Conservation (phyloP, 306 rosid genomes). For the Citrullus mucosospermus region DNA sequence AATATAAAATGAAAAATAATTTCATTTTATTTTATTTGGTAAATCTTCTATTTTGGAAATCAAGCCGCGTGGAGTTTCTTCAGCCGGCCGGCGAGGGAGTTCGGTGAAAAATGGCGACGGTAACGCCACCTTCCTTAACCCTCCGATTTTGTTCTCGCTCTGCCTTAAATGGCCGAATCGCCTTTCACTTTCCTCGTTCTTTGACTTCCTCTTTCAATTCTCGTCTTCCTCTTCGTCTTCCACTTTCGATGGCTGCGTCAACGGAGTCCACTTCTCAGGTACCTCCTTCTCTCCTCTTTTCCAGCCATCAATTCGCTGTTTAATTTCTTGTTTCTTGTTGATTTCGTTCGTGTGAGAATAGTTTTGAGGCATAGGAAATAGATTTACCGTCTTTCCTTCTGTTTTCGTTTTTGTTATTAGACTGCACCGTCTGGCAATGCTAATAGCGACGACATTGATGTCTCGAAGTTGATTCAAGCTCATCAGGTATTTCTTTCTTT, state of each 20-base stretch:
- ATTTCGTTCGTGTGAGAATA: neutral
- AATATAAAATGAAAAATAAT: neutral
- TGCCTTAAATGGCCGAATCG: constrained; percentile 22
- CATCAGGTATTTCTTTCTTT: constrained; percentile 49
- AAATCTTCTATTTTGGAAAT: neutral
- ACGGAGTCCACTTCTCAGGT: constrained; percentile 57
- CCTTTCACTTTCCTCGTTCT: constrained; percentile 24
- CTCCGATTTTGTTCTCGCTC: constrained; percentile 5
- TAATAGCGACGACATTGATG: constrained; percentile 23
- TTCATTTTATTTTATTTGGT: neutral
- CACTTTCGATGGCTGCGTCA: constrained; percentile 69
- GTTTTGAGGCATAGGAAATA: neutral
- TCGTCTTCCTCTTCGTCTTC: constrained; percentile 20
- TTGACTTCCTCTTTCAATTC: constrained; percentile 12
- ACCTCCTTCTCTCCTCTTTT: neutral
- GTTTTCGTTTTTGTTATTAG: constrained; percentile 17
- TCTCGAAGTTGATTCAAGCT: constrained; percentile 55
- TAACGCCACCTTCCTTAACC: neutral
- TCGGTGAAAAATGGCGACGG: constrained; percentile 4
- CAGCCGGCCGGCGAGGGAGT: neutral
- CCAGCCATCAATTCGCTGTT: neutral
- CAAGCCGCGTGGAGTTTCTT: neutral
- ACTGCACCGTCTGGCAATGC: constrained; percentile 37
- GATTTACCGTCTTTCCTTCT: constrained; percentile 7
- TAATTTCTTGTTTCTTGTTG: neutral